Evolutionary conservation across 148 eudicot species (phyloP).

Genomic region (Rhododendron williamsianum): DNA sequence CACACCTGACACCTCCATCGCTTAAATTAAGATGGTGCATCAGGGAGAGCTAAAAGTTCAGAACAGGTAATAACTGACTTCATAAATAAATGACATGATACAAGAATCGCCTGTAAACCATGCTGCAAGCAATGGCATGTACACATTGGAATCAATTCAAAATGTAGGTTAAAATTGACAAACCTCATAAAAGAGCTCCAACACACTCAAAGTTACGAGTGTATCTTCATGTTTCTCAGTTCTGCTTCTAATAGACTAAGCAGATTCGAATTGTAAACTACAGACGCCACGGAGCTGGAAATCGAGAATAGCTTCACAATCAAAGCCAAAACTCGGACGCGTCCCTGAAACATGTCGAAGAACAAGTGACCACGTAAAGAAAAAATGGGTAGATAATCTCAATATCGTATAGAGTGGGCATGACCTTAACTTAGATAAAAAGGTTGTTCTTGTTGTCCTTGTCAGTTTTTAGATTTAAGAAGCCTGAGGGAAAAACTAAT

Average conservation of each 20-base stretch:
- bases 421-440: background rate
- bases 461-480: background rate
- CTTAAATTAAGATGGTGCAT: background rate
- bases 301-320: conserved; percentile 86
- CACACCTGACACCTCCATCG: background rate
- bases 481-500: background rate
- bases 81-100: conserved; percentile 3
- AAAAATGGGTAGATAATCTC: background rate
- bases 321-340: conserved; percentile 75
- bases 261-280: conserved; percentile 60
- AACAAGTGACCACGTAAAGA: conserved; percentile 8
- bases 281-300: conserved; percentile 67
- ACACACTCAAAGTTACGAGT: conserved; percentile 59
- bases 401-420: background rate
- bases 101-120: background rate
- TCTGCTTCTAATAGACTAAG: conserved; percentile 65
- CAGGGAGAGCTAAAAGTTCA: conserved; percentile 1
- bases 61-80: background rate
- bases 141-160: background rate
- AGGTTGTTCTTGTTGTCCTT: background rate
- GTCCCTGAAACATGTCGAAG: conserved; percentile 51
- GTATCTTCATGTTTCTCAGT: conserved; percentile 60
- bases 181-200: conserved; percentile 93
- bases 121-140: background rate
- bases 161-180: background rate